Percentiles rank a stretch among this genome's conserved stretches.
phyloP scores from a whole-genome alignment of 805 yeast genomes.

The Yamadazyma kitorensis region DNA sequence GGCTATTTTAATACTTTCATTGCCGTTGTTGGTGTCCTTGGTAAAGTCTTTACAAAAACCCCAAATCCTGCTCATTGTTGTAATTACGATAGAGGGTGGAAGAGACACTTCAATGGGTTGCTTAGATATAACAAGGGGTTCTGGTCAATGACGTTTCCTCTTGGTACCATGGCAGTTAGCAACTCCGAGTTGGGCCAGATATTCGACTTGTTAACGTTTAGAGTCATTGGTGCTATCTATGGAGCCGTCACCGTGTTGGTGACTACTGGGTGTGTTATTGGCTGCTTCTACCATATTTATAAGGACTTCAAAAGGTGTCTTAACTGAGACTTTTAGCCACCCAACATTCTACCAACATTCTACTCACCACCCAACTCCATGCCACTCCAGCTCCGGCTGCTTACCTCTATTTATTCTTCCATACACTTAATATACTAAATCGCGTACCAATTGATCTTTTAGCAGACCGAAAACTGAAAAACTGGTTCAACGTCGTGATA shows the following conservation, averaged over 20 bases:
- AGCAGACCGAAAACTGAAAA: no score
- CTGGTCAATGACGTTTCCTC: slow-evolving; percentile 86
- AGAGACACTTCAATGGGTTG: slow-evolving; percentile 13
- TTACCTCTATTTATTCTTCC: no score
- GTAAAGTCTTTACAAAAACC: slow-evolving; percentile 38
- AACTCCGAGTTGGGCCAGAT: slow-evolving; percentile 48
- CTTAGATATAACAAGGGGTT: slow-evolving; percentile 19
- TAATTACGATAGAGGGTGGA: slow-evolving; percentile 12
- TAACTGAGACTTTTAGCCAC: no score
- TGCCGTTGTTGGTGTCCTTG: slow-evolving; percentile 36
- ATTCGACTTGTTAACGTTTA: slow-evolving; percentile 54
- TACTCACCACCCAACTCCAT: no score
- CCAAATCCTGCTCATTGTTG: slow-evolving; percentile 22
- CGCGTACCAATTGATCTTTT: no score
- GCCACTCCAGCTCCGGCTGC: no score
- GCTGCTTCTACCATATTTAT: slow-evolving; percentile 17
- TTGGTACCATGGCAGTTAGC: slow-evolving; percentile 76
- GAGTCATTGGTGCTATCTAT: slow-evolving; percentile 61
- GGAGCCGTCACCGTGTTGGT: slow-evolving; percentile 49
- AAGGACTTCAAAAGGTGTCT: neutral
- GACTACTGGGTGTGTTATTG: slow-evolving; percentile 31
- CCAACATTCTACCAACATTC: no score
- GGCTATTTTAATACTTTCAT: slow-evolving; percentile 52
- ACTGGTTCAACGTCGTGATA: no score
- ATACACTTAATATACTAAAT: no score